Evolutionary conservation across 2,329 filamentous ascomycete species (phyloP).

Genomic region (Lachnum nothofagi): DNA sequence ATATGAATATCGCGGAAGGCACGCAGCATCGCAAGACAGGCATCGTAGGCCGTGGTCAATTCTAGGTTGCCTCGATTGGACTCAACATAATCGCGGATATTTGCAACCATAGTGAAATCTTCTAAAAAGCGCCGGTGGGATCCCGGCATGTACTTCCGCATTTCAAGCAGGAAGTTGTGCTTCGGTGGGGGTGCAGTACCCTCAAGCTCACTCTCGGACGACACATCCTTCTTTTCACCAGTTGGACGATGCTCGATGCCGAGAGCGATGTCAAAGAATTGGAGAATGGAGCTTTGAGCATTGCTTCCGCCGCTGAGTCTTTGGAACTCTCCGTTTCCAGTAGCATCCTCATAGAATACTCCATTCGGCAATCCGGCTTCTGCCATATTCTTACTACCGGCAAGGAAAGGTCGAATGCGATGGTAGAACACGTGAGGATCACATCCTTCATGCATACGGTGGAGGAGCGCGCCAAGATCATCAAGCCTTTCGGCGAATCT

Average conservation of each 20-base stretch:
- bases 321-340: constrained; percentile 60
- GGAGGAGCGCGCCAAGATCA: constrained; percentile 71
- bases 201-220: constrained; percentile 43
- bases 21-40: constrained; percentile 72
- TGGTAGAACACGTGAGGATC: constrained; percentile 94
- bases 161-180: constrained; percentile 93
- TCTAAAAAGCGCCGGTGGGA: constrained; percentile 83
- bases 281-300: constrained; percentile 91
- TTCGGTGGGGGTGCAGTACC: constrained; percentile 47
- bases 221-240: constrained; percentile 56
- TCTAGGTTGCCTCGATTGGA: constrained; percentile 54
- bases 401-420: constrained; percentile 90
- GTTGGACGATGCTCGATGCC: constrained; percentile 88
- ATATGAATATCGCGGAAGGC: constrained; percentile 75
- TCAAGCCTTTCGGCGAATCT: constrained; percentile 83
- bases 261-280: constrained; percentile 92
- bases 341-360: constrained; percentile 79
- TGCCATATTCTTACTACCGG: constrained; percentile 95
- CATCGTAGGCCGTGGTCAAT: constrained; percentile 79
- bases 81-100: constrained; percentile 80
- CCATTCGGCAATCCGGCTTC: constrained; percentile 86
- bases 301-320: constrained; percentile 94
- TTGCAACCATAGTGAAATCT: constrained; percentile 72
- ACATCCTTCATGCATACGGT: constrained; percentile 92
- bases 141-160: constrained; percentile 96